Evolutionary conservation across 805 yeast genomes (phyloP).

Genomic region (Jamesozyma piceae): DNA sequence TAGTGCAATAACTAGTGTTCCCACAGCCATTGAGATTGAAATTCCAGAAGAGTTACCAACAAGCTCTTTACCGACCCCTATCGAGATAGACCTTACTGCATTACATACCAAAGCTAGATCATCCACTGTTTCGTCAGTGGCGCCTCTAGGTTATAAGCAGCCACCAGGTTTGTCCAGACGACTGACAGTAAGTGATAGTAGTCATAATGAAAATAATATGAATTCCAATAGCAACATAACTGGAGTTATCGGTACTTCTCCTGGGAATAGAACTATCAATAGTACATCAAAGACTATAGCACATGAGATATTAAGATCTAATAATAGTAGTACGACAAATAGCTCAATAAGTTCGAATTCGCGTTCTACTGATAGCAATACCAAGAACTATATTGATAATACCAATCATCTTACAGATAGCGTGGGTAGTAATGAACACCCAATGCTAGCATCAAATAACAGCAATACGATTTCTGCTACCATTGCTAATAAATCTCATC

Average conservation of each 20-base stretch:
- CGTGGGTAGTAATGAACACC: background rate
- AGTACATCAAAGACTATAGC: conserved; percentile 6
- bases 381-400: background rate
- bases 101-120: conserved; percentile 23
- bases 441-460: background rate
- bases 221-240: background rate
- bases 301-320: conserved; percentile 9
- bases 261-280: background rate
- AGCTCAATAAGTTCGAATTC: background rate
- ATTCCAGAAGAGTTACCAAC: conserved; percentile 44
- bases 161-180: conserved; percentile 23
- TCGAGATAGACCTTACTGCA: conserved; percentile 12
- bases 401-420: background rate
- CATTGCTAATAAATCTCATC: conserved; percentile 3
- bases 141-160: conserved; percentile 11
- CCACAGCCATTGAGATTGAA: conserved; percentile 56
- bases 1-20: conserved; percentile 32
- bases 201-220: conserved; percentile 10
- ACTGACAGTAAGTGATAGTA: conserved; percentile 27
- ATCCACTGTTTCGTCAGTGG: conserved; percentile 23
- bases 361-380: background rate
- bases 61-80: conserved; percentile 13
- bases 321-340: background rate
- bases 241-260: background rate
- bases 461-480: background rate